Evolutionary conservation across 2,329 filamentous ascomycete genomes (phyloP).

Genomic region (Tympanopsis confertula): DNA sequence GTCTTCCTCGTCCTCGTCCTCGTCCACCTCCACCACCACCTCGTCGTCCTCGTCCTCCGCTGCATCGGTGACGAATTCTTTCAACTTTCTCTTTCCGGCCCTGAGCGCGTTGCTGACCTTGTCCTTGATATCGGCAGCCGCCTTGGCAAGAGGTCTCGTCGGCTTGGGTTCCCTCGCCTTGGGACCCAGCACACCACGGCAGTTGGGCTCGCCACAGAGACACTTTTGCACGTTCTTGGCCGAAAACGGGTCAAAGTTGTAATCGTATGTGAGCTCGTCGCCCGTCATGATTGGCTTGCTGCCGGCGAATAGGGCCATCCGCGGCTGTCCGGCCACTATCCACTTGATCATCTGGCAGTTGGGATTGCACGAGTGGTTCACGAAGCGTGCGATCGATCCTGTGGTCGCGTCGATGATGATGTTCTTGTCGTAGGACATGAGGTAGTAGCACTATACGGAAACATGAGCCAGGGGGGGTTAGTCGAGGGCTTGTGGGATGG

Average conservation of each 20-base stretch:
- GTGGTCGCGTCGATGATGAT: conserved; percentile 97
- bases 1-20: conserved; percentile 11
- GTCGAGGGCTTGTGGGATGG: too few relatives aligned
- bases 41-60: conserved; percentile 2
- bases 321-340: conserved; percentile 84
- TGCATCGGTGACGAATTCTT: conserved; percentile 33
- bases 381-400: conserved; percentile 90
- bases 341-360: conserved; percentile 98
- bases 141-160: conserved; percentile 21
- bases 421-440: conserved; percentile 97
- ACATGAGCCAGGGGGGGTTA: neutral
- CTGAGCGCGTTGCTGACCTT: conserved; percentile 17
- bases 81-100: conserved; percentile 43
- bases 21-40: neutral
- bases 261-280: conserved; percentile 92
- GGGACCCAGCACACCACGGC: conserved; percentile 51
- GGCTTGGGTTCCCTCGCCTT: conserved; percentile 36
- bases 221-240: conserved; percentile 58
- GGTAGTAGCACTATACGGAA: conserved; percentile 72
- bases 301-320: conserved; percentile 94
- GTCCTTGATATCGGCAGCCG: conserved; percentile 10
- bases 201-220: conserved; percentile 51
- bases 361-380: conserved; percentile 93
- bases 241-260: conserved; percentile 61
- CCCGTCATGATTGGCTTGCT: conserved; percentile 83